Evolutionary conservation across 306 rosid species (phyloP).

Genomic region (Rosa multiflora): DNA sequence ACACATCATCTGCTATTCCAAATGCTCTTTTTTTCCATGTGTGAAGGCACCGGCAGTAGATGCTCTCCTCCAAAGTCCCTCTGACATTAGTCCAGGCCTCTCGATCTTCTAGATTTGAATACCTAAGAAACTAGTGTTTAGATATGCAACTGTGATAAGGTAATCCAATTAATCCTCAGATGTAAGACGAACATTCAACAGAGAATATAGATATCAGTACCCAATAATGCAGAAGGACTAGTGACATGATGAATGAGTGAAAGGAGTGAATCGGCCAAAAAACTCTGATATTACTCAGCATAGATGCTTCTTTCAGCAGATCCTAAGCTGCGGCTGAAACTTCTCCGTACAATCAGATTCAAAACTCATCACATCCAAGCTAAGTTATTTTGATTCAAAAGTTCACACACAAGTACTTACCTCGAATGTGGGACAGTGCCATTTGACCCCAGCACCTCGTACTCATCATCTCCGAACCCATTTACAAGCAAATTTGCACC

Average conservation of each 20-base stretch:
- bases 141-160: conserved; percentile 23
- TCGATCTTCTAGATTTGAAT: conserved; percentile 57
- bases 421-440: conserved; percentile 43
- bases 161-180: neutral
- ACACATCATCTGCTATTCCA: conserved; percentile 98
- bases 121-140: conserved; percentile 42
- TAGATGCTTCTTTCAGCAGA: conserved; percentile 54
- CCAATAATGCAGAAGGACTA: too few species aligned
- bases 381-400: conserved; percentile 9
- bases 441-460: conserved; percentile 61
- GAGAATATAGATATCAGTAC: too few species aligned
- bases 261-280: too few species aligned
- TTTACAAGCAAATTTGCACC: conserved; percentile 71
- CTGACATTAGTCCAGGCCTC: conserved; percentile 53
- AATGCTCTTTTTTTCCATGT: conserved; percentile 83
- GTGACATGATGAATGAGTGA: too few species aligned
- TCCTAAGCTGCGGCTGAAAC: conserved; percentile 49
- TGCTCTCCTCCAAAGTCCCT: conserved; percentile 93
- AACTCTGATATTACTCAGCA: conserved; percentile 31
- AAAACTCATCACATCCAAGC: conserved; percentile 7
- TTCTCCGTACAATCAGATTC: conserved; percentile 34
- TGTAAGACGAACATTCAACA: too few species aligned
- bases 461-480: conserved; percentile 89
- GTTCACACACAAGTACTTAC: conserved; percentile 41
- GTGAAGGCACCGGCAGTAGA: conserved; percentile 74